phyloP scores from a whole-genome alignment of 768 basidiomycete genomes.

The Hygrophorus russula region DNA sequence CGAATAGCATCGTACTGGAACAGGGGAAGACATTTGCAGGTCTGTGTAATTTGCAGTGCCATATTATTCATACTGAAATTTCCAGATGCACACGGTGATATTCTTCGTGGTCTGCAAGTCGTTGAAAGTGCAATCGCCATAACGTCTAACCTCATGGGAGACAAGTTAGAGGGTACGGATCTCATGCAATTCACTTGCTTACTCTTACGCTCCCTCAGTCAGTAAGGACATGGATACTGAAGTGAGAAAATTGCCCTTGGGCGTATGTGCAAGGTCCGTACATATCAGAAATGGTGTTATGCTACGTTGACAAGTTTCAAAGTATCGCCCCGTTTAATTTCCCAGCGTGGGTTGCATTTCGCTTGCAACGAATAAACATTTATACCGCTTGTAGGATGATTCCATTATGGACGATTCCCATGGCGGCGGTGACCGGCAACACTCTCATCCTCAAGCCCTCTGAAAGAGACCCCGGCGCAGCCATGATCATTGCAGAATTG shows the following conservation, averaged over 20 bases:
- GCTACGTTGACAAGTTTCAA: constrained; percentile 26
- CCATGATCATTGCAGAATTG: constrained; percentile 95
- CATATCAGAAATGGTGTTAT: background rate
- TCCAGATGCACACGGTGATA: constrained; percentile 88
- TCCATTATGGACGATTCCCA: constrained; percentile 90
- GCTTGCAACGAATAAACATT: background rate
- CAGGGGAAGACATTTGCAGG: constrained; percentile 92
- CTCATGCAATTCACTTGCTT: constrained; percentile 7
- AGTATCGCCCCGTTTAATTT: constrained; percentile 86
- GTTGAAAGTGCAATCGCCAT: constrained; percentile 73
- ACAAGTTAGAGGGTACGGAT: constrained; percentile 75
- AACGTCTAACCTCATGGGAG: constrained; percentile 78
- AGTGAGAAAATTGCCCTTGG: constrained; percentile 72
- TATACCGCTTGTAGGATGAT: constrained; percentile 57
- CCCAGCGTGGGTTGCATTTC: constrained; percentile 49
- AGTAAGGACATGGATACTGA: constrained; percentile 97
- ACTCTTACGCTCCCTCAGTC: constrained; percentile 30
- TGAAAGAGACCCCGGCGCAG: constrained; percentile 93
- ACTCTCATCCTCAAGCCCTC: constrained; percentile 92
- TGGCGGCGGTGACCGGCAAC: constrained; percentile 85
- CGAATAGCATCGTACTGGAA: constrained; percentile 83
- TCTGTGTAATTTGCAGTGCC: constrained; percentile 16
- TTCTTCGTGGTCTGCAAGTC: constrained; percentile 86
- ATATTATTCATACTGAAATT: background rate
- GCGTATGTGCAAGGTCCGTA: constrained; percentile 63